Percentiles rank a stretch among this genome's conserved stretches.
Conservation (phyloP, 345 rosid species). For the Camelina neglecta region DNA sequence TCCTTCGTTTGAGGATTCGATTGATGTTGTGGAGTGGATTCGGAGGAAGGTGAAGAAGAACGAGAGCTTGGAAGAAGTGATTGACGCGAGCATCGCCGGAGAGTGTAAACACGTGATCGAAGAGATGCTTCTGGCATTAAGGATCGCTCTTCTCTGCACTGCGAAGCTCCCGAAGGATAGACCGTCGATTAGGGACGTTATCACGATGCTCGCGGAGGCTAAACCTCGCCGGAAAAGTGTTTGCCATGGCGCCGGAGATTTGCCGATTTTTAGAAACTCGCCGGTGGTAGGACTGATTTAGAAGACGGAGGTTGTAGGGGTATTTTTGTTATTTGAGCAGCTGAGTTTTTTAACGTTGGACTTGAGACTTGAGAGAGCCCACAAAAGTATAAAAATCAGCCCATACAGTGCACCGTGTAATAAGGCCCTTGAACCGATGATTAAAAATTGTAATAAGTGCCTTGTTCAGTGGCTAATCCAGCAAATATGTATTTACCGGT, state of each 20-base stretch:
- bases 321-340: slow-evolving; percentile 17
- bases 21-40: slow-evolving; percentile 75
- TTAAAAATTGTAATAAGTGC: not conserved
- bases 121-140: slow-evolving; percentile 75
- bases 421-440: not conserved
- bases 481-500: not conserved
- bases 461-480: not conserved
- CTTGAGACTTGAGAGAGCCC: not conserved
- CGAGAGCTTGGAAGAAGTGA: slow-evolving; percentile 57
- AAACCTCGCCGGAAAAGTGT: slow-evolving; percentile 85
- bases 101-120: slow-evolving; percentile 83
- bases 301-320: slow-evolving; percentile 25
- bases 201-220: slow-evolving; percentile 87
- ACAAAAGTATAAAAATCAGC: not conserved
- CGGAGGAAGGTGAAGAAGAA: slow-evolving; percentile 59
- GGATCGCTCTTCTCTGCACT: slow-evolving; percentile 77
- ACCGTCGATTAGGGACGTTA: slow-evolving; percentile 82
- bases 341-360: not conserved
- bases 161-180: slow-evolving; percentile 86
- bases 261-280: slow-evolving; percentile 62
- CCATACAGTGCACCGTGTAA: not conserved
- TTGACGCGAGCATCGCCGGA: slow-evolving; percentile 75
- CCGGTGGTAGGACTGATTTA: slow-evolving; percentile 63
- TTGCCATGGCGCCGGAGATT: slow-evolving; percentile 55
- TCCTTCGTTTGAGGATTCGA: slow-evolving; percentile 72